Evolutionary conservation across 2,329 filamentous ascomycete genomes (phyloP).

Genomic region (Hypocrella siamensis): DNA sequence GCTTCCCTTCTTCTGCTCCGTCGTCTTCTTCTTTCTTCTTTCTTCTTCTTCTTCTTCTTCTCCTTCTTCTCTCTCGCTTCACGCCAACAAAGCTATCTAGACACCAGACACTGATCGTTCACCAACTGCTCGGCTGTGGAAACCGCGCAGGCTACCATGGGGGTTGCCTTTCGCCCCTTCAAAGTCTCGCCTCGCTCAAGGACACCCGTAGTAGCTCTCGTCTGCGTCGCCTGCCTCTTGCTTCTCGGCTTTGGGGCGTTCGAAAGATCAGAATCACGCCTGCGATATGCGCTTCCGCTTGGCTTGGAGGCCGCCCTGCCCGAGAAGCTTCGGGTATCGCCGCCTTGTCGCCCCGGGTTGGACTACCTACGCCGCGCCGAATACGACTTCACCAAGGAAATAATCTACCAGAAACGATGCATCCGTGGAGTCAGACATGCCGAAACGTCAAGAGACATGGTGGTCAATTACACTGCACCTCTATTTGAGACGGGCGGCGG

Average conservation of each 20-base stretch:
- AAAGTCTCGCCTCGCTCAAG: conserved; percentile 3
- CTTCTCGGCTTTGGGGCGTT: conserved; percentile 3
- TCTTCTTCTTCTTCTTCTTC: not conserved
- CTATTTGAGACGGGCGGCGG: conserved; percentile 16
- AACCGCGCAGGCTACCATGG: conserved; percentile 3
- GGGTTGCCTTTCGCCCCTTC: conserved; percentile 3
- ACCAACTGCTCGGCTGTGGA: too few species aligned
- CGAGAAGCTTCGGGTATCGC: conserved; percentile 5
- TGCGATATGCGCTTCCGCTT: conserved; percentile 8
- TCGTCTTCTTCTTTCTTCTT: not conserved
- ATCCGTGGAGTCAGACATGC: conserved; percentile 20
- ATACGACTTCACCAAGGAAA: conserved; percentile 21
- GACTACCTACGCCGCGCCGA: conserved; percentile 14
- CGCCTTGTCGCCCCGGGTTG: conserved; percentile 11
- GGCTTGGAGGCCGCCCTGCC: conserved; percentile 8
- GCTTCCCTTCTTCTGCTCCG: too few species aligned
- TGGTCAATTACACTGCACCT: conserved; percentile 20
- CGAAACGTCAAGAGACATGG: conserved; percentile 17
- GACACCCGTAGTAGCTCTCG: conserved; percentile 1
- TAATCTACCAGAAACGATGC: conserved; percentile 28
- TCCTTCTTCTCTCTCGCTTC: not conserved
- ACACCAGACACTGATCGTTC: too few species aligned
- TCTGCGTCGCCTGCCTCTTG: not conserved
- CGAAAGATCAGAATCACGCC: conserved; percentile 4
- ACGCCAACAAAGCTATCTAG: too few species aligned